A percentile compares a stretch with the other conserved stretches of the same genome.
phyloP scores from a whole-genome alignment of 495 filamentous ascomycete species.

The Hypoxylon fuscum region DNA sequence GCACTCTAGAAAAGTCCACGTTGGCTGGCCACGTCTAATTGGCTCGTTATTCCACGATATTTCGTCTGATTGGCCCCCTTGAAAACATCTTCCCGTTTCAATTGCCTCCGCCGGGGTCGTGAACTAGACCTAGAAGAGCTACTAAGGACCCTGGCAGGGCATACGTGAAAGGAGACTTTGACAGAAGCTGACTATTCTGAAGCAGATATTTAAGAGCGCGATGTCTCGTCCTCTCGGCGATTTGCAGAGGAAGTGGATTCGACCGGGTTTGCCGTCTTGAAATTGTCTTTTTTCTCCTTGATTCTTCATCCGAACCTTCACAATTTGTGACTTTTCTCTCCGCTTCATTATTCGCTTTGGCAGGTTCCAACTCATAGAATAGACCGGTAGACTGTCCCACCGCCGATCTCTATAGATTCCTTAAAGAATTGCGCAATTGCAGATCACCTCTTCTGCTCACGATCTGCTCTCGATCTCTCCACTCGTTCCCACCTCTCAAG shows the following conservation, averaged over 20 bases:
- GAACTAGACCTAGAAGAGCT: slow-evolving; percentile 17
- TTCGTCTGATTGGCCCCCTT: slow-evolving; percentile 29
- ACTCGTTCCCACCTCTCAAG: slow-evolving; percentile 15
- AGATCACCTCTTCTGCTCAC: slow-evolving; percentile 23
- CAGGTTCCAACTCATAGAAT: slow-evolving; percentile 21
- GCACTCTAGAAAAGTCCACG: slow-evolving; percentile 24
- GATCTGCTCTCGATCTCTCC: slow-evolving; percentile 21
- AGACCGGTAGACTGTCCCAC: not conserved
- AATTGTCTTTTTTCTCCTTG: not conserved
- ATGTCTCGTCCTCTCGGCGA: slow-evolving; percentile 11
- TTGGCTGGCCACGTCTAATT: slow-evolving; percentile 23
- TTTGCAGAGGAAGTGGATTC: slow-evolving; percentile 9
- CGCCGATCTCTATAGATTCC: slow-evolving; percentile 11
- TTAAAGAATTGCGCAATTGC: slow-evolving; percentile 19
- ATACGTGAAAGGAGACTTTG: slow-evolving; percentile 6
- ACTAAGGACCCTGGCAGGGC: slow-evolving; percentile 17
- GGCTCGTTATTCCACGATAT: slow-evolving; percentile 18
- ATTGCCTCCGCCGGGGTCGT: slow-evolving; percentile 20
- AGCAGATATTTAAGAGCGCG: slow-evolving; percentile 24
- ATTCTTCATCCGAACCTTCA: not conserved
- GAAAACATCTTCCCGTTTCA: slow-evolving; percentile 29
- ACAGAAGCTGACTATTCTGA: slow-evolving; percentile 17
- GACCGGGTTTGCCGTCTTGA: slow-evolving; percentile 6
- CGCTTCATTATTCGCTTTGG: slow-evolving; percentile 16
- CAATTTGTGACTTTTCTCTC: not conserved